phyloP scores from a whole-genome alignment of 2,329 filamentous ascomycete species.

The Trichoderma aggressivum region DNA sequence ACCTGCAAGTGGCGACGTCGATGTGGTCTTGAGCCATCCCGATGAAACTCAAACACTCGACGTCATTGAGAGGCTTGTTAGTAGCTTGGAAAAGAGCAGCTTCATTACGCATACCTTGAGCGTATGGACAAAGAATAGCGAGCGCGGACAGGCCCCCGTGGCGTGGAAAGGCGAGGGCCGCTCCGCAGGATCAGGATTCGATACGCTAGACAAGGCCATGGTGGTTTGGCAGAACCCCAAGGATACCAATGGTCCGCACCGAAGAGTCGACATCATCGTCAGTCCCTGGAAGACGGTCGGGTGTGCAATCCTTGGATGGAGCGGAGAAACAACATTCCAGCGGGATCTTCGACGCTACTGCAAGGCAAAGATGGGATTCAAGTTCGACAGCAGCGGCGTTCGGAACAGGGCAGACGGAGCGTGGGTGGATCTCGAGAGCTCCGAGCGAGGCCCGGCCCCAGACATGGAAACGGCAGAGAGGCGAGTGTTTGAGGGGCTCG shows the following conservation, averaged over 20 bases:
- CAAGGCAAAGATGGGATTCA: conserved; percentile 67
- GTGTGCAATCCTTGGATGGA: conserved; percentile 86
- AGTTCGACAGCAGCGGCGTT: conserved; percentile 89
- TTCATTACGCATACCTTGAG: conserved; percentile 81
- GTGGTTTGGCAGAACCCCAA: conserved; percentile 73
- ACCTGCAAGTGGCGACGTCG: conserved; percentile 71
- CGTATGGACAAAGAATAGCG: conserved; percentile 65
- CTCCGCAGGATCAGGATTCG: conserved; percentile 61
- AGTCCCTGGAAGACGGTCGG: conserved; percentile 85
- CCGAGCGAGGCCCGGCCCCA: conserved; percentile 44
- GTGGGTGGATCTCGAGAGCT: conserved; percentile 70
- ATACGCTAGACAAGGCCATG: conserved; percentile 85
- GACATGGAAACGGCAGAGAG: conserved; percentile 72
- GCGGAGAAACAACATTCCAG: conserved; percentile 84
- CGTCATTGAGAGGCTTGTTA: conserved; percentile 71
- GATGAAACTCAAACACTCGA: conserved; percentile 64
- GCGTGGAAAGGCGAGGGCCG: conserved; percentile 46
- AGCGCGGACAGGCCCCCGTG: conserved; percentile 63
- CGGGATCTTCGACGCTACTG: conserved; percentile 79
- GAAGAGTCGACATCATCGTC: conserved; percentile 89
- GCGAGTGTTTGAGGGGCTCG: conserved; percentile 74
- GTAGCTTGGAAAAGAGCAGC: conserved; percentile 61
- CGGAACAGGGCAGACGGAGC: conserved; percentile 61
- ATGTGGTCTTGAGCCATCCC: conserved; percentile 78
- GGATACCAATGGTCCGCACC: conserved; percentile 47